Evolutionary conservation across 495 filamentous ascomycete species (phyloP), one percentile per base, ranked within the genome.

Genomic region (Daldinia caldariorum): DNA sequence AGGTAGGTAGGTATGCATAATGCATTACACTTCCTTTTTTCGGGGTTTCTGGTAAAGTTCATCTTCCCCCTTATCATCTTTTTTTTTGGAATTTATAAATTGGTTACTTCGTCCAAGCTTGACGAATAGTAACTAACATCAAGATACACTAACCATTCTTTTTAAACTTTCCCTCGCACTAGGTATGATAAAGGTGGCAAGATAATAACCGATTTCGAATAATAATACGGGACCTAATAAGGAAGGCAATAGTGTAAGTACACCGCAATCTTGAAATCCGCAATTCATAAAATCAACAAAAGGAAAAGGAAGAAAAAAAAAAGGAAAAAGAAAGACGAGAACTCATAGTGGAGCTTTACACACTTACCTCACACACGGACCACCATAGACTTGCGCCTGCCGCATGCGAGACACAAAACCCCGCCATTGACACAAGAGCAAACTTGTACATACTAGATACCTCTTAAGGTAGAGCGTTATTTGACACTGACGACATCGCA

Each of bases 381-480:
- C 55, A 66, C 49, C 51, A 12, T 55, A 20, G 13, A 37, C 22
- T 66, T 61, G 59, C 57, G 70, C 65, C 70, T 66, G 61, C 70
- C 64, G 61, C 66, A 70, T 69, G 66, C 66, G 66, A 73, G 62
- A 73, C 70, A 73, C 66, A 70, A 73, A 68, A 73, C 70, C 70
- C 66, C 66, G 70, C 66, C 70, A 73, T 73, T 51, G 50, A 69
- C 54, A 66, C 66, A 63, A 61, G 65, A 26, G 39, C 59, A 64
- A 72, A 72, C 64, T 61, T 65, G 60, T 53, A 61, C 29, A 49
- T 56, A 66, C 12, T 69, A 50, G 9, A 13, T 45, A 45, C 41
- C 41, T n/a, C n/a, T n/a, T 45, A 43, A 43, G 39, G 39, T 43
- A 47, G 16, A 7, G 43, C n/a, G n/a, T n/a, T 47, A 47, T 53